Evolutionary conservation across 2,329 filamentous ascomycete species (phyloP), one percentile per base, ranked within the genome.

Genomic region (Thielaviopsis musarum): DNA sequence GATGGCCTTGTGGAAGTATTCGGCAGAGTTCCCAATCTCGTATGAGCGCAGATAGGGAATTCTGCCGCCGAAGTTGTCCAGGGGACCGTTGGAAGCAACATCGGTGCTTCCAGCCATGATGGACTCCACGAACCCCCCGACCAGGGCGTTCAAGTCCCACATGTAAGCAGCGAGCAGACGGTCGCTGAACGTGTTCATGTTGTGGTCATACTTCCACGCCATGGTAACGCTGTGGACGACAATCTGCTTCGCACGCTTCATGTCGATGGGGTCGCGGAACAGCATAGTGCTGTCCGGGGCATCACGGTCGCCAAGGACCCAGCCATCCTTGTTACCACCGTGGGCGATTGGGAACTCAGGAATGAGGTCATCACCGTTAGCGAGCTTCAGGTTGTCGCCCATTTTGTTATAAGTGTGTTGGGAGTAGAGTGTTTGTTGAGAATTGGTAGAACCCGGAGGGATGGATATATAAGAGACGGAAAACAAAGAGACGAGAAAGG

Each of bases 1-100:
- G 19, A 61, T 52, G 12, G 60, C 38, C 30, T 52, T 59, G 52
- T 58, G 45, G 34, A 61, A 61, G 45, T 59, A 61, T 7, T 45
- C 21, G 26, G 60, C 60, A 2, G 60, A 49, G 21, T 28, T 38
- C 1, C 60, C 60, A 2, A 59, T 45, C 12, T 59, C 30, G 21
- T 59, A 48, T 3, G 56, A 45, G 17, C 52, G 41, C 21, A 59
- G 28, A n/a, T 61, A 61, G 3, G 52, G 53, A 6, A 59, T 45
- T 2, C 17, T 4, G 7, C 53, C 17, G 22, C 30, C 38, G 28
- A 59, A 61, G 30, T 58, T 21, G n/a, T 38, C n/a, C 6, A 45
- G 60, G 9, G 24, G 26, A 2, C 38, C 30, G 26, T 58, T 51
- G 5, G 38, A 24, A 19, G 38, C 38, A 28, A 45, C n/a, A 3